Base-by-base conservation (phyloP, 1,139 yeast species). In the Lodderomyces metapsilosis region DNA sequence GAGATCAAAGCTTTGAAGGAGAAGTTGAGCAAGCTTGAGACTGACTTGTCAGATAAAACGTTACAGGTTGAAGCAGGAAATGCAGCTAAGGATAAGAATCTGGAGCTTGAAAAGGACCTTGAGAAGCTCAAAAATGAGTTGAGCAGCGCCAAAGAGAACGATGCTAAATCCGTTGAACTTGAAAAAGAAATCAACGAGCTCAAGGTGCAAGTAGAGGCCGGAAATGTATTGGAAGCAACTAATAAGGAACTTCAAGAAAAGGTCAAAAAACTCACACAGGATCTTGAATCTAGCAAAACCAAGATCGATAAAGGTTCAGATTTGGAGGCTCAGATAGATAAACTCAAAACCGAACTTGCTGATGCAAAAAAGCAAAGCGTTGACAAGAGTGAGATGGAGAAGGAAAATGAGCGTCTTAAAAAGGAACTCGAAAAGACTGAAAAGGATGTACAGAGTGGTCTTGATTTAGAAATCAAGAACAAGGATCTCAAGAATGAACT, bases 221-320 rank as follows among this genome's bases (percentile, higher is more conserved):
- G 47, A 52, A 4, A 51, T 46, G 20, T 4, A 8, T 28, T 28
- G 20, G 58, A 52, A 2, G 18, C 40, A 1, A 49, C 51, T 18
- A 30, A 59, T 8, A 58, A 48, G 10, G 62, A 58, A 17, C 39
- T 64, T 12, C 30, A 56, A 47, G 53, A 57, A 11, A 58, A 55
- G 35, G 38, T 59, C 4, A 32, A 15, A 9, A 15, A 15, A 15
- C 32, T 28, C 32, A 28, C 32, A 8, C 5, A 39, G n/a, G 74
- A 71, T 9, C 47, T 61, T 4, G 68, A 68, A 38, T 4, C 18
- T 3, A 12, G 8, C n/a, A 3, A 21, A 35, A 3, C 15, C 3
- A 27, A 36, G 10, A 11, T 11, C 7, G 27, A 36, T 3, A 4
- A 13, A 13, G 22, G 7, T 4, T 9, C 39, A 2, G 6, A 28